These are phyloP conservation scores for Apostasia ramifera DNA, from an alignment of 106 monocot genomes.

Conservation along the genomic window DNA sequence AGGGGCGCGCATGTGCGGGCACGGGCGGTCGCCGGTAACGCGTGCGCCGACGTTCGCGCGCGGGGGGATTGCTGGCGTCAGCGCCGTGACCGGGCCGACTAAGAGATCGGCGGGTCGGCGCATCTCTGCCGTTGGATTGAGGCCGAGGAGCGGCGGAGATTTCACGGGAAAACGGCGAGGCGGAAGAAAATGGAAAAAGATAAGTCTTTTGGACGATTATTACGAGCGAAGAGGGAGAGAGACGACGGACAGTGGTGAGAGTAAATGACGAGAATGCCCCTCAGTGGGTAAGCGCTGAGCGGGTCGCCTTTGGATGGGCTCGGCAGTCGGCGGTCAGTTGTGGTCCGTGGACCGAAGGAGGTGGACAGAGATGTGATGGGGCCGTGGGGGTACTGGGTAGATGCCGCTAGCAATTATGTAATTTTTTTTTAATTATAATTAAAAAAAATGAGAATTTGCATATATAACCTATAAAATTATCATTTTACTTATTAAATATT, in stretches of 20 bases:
- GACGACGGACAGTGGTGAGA: background rate
- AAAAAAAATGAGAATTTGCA: too few relatives aligned
- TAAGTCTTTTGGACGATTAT: background rate
- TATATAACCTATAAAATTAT: too few relatives aligned
- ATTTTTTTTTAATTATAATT: too few relatives aligned
- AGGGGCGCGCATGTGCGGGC: background rate
- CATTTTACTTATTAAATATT: too few relatives aligned
- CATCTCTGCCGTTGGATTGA: constrained; percentile 9
- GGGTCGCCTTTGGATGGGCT: too few relatives aligned
- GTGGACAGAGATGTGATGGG: too few relatives aligned
- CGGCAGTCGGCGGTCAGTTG: too few relatives aligned
- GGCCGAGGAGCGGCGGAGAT: background rate
- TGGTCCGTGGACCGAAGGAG: too few relatives aligned
- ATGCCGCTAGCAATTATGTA: too few relatives aligned
- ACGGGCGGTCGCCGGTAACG: constrained; percentile 5
- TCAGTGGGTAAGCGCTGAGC: background rate
- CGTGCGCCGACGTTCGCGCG: constrained; percentile 8
- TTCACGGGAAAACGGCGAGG: constrained; percentile 3
- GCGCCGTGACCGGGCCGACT: background rate
- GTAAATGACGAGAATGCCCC: background rate
- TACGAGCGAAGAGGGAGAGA: background rate
- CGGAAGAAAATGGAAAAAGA: too few relatives aligned
- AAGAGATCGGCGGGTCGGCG: constrained; percentile 2
- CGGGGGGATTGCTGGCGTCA: constrained; percentile 1
- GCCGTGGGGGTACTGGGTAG: too few relatives aligned